Evolutionary conservation across 2,329 filamentous ascomycete genomes (phyloP), one percentile per base, ranked within the genome.

Genomic region (Epichloe amarillans): DNA sequence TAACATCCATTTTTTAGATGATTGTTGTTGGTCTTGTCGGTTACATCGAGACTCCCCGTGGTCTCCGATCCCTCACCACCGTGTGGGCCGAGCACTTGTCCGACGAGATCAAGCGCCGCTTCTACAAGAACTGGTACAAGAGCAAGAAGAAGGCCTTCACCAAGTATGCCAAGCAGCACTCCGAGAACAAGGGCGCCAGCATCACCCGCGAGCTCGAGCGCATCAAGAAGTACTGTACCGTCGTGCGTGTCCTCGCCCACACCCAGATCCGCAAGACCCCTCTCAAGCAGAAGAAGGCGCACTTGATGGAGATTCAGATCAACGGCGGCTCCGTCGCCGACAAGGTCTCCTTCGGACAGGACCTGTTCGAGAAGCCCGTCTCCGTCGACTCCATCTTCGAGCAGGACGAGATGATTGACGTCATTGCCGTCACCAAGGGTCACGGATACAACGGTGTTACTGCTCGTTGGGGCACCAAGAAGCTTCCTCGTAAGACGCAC

Each of bases 101-200:
- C 76, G 93, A 98, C 75, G 93, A 97, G 79, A 72, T 98, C 75
- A 95, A 95, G 86, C 88, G 93, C 69, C 88, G 93, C 72, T 98
- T 98, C 88, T 98, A 98, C 88, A 97, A 97, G 89, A 98, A 98
- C 86, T 98, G 93, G 93, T 98, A 98, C 87, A 95, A 95, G 86
- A 89, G 84, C 83, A 98, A 98, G 90, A 97, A 96, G 88, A 98
- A 98, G 91, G 93, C 93, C 58, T 98, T 98, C 82, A 98, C 93
- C 82, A 96, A 95, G 82, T 98, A 98, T 79, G 88, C 93, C 80
- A 98, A 97, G 88, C 91, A 95, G 84, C 88, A 97, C 85, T 89
- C 91, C 60, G 91, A 97, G 80, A 84, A 76, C 79, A 86, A 74
- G 75, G 90, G 88, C 67, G 77, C 87, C 64, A 89, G 88, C 68